These are phyloP conservation scores for Pyrus hybrid DNA, from an alignment of 331 rosid genomes.

Conservation along the genomic window DNA sequence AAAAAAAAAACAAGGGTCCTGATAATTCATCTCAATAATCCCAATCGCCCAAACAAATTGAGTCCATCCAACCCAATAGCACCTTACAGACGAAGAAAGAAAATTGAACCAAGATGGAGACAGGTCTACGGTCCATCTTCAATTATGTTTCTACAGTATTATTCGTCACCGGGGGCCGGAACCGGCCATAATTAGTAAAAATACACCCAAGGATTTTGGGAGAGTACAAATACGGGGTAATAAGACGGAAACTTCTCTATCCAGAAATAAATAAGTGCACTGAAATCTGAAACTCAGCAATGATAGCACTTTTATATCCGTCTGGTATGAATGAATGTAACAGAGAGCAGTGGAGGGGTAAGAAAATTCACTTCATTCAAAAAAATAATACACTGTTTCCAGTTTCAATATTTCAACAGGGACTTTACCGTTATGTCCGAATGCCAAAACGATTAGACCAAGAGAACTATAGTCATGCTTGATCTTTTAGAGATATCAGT, in stretches of 20 bases:
- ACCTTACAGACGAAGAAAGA: not conserved
- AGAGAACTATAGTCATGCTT: slow-evolving; percentile 4
- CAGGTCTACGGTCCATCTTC: not conserved
- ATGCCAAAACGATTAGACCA: slow-evolving; percentile 7
- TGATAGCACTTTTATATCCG: not conserved
- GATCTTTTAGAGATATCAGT: slow-evolving; percentile 6
- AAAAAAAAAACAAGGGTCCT: not conserved
- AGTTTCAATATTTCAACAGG: slow-evolving; percentile 17
- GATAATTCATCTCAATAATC: not conserved
- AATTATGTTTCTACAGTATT: too few species aligned
- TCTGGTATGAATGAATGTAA: not conserved
- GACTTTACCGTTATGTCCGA: slow-evolving; percentile 8
- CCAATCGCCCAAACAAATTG: not conserved
- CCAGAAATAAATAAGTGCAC: not conserved
- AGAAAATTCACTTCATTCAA: not conserved
- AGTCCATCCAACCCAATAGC: not conserved
- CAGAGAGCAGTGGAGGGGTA: not conserved
- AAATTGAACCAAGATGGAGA: not conserved
- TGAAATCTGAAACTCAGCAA: not conserved
- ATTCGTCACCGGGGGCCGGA: not conserved
- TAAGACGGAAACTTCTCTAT: not conserved
- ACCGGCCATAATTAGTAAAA: not conserved
- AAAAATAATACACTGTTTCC: slow-evolving; percentile 13
- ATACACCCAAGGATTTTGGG: too few species aligned
- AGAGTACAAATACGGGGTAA: not conserved